Percentiles rank a stretch among this genome's conserved stretches.
Evolutionary conservation across 2,329 filamentous ascomycete genomes (phyloP).

Genomic region (Penicillium hesseltinei): DNA sequence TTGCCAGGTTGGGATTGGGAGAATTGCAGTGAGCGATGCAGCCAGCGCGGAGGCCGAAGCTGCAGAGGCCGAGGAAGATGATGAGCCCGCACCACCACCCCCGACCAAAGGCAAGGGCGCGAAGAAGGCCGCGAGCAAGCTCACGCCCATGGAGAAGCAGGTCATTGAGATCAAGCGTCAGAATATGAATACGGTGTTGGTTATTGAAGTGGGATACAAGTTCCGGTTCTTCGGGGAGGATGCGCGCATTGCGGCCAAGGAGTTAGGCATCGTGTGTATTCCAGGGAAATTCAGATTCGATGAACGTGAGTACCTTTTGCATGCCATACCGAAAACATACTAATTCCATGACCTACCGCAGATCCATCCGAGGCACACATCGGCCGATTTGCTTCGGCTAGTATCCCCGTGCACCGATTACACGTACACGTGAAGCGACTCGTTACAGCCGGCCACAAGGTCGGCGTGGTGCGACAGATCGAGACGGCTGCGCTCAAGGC

Average conservation of each 20-base stretch:
- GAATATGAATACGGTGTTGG: conserved; percentile 82
- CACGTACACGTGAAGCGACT: conserved; percentile 93
- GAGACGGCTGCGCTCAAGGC: conserved; percentile 96
- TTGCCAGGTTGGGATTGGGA: conserved; percentile 67
- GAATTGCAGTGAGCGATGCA: conserved; percentile 56
- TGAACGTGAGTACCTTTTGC: conserved; percentile 60
- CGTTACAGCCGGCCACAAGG: conserved; percentile 89
- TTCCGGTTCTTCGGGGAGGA: conserved; percentile 97
- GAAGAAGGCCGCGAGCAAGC: conserved; percentile 76
- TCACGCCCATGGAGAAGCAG: conserved; percentile 93
- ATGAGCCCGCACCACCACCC: conserved; percentile 45
- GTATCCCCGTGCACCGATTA: conserved; percentile 86
- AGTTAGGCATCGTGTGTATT: conserved; percentile 92
- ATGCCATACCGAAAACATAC: conserved; percentile 1
- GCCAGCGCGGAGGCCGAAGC: conserved; percentile 57
- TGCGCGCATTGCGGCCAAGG: conserved; percentile 81
- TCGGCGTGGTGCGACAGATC: conserved; percentile 89
- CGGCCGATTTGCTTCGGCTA: conserved; percentile 89
- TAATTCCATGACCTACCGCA: conserved; percentile 31
- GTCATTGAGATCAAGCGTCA: conserved; percentile 91
- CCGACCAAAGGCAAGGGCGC: conserved; percentile 48
- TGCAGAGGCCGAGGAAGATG: conserved; percentile 57
- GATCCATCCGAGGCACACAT: conserved; percentile 88
- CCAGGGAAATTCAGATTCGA: conserved; percentile 93
- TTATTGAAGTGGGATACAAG: conserved; percentile 97